Conservation (phyloP, 352 stramenopile species). For the Pythium utonaiense region DNA sequence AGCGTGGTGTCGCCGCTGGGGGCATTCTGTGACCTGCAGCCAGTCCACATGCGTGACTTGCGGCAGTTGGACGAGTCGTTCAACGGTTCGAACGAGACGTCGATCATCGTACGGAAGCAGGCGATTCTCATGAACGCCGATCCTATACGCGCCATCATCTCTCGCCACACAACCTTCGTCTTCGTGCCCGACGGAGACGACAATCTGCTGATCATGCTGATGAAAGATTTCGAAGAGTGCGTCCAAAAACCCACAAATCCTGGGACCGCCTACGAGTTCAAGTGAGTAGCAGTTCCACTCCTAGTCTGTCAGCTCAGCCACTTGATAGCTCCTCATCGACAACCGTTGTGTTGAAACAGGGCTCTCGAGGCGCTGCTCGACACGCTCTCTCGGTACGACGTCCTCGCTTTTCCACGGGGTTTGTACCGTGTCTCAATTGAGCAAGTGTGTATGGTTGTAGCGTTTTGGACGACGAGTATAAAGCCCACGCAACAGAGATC, state of each 20-base stretch:
- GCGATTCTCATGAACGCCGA: slow-evolving; percentile 47
- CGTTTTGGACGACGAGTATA: slow-evolving; percentile 24
- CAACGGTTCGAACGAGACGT: slow-evolving; percentile 29
- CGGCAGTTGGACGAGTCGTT: slow-evolving; percentile 41
- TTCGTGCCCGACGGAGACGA: slow-evolving; percentile 46
- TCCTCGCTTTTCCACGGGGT: too few relatives aligned
- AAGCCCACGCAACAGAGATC: slow-evolving; percentile 22
- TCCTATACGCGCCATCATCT: slow-evolving; percentile 42
- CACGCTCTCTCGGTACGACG: slow-evolving; percentile 19
- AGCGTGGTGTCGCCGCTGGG: slow-evolving; percentile 16
- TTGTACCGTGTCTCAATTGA: too few relatives aligned
- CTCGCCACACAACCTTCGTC: slow-evolving; percentile 35
- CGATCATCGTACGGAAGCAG: slow-evolving; percentile 39
- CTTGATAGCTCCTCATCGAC: background rate
- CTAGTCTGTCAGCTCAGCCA: background rate
- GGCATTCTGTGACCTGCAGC: slow-evolving; percentile 34
- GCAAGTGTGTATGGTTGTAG: background rate
- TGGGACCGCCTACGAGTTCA: slow-evolving; percentile 29
- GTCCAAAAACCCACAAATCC: slow-evolving; percentile 14
- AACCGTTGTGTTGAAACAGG: background rate
- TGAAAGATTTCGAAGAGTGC: slow-evolving; percentile 38
- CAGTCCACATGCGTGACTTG: slow-evolving; percentile 42
- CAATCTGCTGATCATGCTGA: slow-evolving; percentile 38
- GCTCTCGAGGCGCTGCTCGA: slow-evolving; percentile 26
- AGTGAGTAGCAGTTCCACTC: slow-evolving; percentile 11